Conservation (phyloP, 23 red algal species). For the Gracilaria domingensis region DNA sequence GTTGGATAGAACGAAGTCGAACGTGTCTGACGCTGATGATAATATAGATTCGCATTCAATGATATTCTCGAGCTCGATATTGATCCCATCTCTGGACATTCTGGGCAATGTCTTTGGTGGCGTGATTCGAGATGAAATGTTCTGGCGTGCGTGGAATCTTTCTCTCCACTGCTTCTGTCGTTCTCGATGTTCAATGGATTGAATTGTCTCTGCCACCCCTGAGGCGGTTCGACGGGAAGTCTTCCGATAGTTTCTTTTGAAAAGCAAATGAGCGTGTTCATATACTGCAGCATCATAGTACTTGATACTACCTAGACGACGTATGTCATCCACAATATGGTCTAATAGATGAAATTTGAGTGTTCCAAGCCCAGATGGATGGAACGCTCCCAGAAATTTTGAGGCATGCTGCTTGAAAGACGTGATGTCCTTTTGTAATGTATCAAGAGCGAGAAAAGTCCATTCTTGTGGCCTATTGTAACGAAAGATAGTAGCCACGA, state of each 20-base stretch:
- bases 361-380: constrained; percentile 7
- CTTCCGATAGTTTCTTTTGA: constrained; percentile 10
- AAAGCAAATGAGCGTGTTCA: constrained; percentile 32
- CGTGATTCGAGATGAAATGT: neutral
- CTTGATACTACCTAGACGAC: neutral
- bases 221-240: neutral
- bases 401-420: constrained; percentile 5
- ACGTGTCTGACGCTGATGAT: neutral
- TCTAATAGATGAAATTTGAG: constrained; percentile 46
- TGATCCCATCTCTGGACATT: neutral
- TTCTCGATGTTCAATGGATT: constrained; percentile 3
- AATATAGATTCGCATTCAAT: neutral
- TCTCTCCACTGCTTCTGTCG: constrained; percentile 3
- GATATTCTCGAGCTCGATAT: neutral
- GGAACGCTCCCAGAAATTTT: neutral
- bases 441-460: neutral
- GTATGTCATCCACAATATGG: constrained; percentile 32
- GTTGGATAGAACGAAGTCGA: neutral
- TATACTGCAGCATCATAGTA: constrained; percentile 31
- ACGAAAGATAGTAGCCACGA: neutral
- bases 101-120: neutral
- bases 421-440: neutral
- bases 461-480: constrained; percentile 4
- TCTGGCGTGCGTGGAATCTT: neutral
- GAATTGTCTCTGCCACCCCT: neutral